A percentile compares a stretch with the other conserved stretches of the same genome.
These are phyloP conservation scores for Xylaria multiplex DNA, from an alignment of 2,329 filamentous ascomycete species.

Conservation along the genomic window DNA sequence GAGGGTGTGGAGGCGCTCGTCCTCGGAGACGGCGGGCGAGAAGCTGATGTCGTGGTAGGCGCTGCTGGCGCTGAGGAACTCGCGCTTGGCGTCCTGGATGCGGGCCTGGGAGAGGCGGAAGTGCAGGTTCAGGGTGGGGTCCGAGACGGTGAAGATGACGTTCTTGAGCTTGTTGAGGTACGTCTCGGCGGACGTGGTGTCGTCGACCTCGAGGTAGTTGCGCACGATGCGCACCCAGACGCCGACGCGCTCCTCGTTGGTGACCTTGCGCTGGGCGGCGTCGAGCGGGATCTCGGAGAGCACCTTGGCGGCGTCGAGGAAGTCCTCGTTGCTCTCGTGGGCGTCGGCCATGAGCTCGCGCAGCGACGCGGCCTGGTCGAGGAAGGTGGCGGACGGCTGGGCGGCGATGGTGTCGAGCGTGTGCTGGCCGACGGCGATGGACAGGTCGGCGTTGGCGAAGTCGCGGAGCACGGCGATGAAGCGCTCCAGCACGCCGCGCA, in stretches of 20 bases:
- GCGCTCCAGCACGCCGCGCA: constrained; percentile 73
- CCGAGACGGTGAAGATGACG: constrained; percentile 80
- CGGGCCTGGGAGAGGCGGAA: constrained; percentile 93
- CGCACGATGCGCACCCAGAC: constrained; percentile 95
- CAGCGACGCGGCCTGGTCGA: constrained; percentile 84
- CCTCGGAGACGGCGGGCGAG: constrained; percentile 80
- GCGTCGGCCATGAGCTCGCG: constrained; percentile 85
- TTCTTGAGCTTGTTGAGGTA: constrained; percentile 97
- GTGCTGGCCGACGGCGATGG: constrained; percentile 79
- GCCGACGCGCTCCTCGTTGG: constrained; percentile 81
- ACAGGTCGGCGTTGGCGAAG: constrained; percentile 70
- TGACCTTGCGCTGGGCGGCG: constrained; percentile 84
- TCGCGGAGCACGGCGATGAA: constrained; percentile 72
- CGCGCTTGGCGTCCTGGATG: constrained; percentile 88
- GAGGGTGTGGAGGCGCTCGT: constrained; percentile 85
- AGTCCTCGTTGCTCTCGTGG: constrained; percentile 85
- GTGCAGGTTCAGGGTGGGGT: constrained; percentile 79
- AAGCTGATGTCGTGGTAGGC: constrained; percentile 90
- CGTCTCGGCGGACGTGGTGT: constrained; percentile 83
- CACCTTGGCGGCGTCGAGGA: constrained; percentile 77
- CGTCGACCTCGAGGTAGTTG: constrained; percentile 93
- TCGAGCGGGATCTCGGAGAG: constrained; percentile 90
- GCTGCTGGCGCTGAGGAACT: constrained; percentile 87
- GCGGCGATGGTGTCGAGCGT: constrained; percentile 73
- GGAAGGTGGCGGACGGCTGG: constrained; percentile 74